These are phyloP conservation scores for Elsinoe ampelina DNA, from an alignment of 2,329 filamentous ascomycete species.

Conservation along the genomic window DNA sequence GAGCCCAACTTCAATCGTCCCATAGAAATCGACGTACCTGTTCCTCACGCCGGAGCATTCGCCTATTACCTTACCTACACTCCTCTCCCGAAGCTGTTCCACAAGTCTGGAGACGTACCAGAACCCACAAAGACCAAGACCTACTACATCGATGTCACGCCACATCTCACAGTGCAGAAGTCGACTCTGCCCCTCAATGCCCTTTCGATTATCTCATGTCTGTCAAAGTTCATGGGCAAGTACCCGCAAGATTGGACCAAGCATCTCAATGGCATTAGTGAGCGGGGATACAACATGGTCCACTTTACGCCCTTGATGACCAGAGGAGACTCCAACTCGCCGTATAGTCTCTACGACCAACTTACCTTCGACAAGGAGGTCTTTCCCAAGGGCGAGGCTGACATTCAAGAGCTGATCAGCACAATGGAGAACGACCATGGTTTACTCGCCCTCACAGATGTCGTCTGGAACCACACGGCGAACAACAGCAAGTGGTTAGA, in stretches of 20 bases:
- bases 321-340: slow-evolving; percentile 84
- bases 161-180: slow-evolving; percentile 64
- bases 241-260: slow-evolving; percentile 85
- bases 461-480: slow-evolving; percentile 96
- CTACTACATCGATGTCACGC: slow-evolving; percentile 92
- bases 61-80: slow-evolving; percentile 91
- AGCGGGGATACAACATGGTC: slow-evolving; percentile 95
- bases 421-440: slow-evolving; percentile 79
- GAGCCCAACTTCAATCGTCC: slow-evolving; percentile 86
- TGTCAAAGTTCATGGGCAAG: slow-evolving; percentile 96
- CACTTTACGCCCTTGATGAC: slow-evolving; percentile 93
- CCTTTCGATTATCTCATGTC: slow-evolving; percentile 81
- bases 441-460: slow-evolving; percentile 81
- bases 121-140: slow-evolving; percentile 52
- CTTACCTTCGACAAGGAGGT: slow-evolving; percentile 69
- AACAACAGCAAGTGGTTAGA: slow-evolving; percentile 92
- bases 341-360: slow-evolving; percentile 94
- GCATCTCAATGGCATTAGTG: slow-evolving; percentile 78
- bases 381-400: slow-evolving; percentile 78
- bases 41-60: slow-evolving; percentile 76
- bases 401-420: slow-evolving; percentile 65
- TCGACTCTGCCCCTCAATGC: slow-evolving; percentile 72
- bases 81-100: slow-evolving; percentile 69
- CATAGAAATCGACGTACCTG: slow-evolving; percentile 80
- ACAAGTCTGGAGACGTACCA: slow-evolving; percentile 41